phyloP scores from a whole-genome alignment of 345 rosid species.

The Salix arbutifolia region DNA sequence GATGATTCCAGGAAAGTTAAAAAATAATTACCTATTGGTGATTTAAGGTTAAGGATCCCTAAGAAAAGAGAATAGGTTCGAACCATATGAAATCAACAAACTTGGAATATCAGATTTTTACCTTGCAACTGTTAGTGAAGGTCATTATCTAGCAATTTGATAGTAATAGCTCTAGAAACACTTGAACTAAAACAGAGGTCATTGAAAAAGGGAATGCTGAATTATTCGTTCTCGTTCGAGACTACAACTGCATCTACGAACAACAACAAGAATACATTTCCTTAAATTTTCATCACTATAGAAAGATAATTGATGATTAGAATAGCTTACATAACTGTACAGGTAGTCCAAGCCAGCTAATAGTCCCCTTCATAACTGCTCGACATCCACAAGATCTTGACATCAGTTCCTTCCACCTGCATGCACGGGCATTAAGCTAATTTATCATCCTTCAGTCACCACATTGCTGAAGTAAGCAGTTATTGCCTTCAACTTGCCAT shows the following conservation, averaged over 20 bases:
- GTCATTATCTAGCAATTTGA: no score
- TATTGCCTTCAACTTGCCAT: constrained; percentile 81
- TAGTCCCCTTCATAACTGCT: not conserved
- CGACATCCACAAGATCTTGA: not conserved
- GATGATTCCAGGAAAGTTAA: no score
- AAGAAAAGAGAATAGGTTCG: no score
- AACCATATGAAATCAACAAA: no score
- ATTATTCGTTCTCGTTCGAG: no score
- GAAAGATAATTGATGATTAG: not conserved
- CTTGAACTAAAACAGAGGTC: not conserved
- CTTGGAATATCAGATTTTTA: no score
- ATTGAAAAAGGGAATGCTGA: no score
- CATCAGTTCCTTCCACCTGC: not conserved
- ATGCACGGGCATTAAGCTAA: not conserved
- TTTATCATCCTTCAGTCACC: not conserved
- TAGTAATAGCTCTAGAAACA: no score
- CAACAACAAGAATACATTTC: not conserved
- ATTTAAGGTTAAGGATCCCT: no score
- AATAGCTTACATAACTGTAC: not conserved
- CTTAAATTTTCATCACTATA: not conserved
- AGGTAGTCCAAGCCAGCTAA: not conserved
- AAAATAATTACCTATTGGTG: no score
- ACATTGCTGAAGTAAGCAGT: constrained; percentile 63
- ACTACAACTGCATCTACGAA: not conserved
- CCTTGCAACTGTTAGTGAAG: no score